These are phyloP conservation scores for Fonsecaea nubica DNA, from an alignment of 2,329 filamentous ascomycete genomes.

Conservation along the genomic window DNA sequence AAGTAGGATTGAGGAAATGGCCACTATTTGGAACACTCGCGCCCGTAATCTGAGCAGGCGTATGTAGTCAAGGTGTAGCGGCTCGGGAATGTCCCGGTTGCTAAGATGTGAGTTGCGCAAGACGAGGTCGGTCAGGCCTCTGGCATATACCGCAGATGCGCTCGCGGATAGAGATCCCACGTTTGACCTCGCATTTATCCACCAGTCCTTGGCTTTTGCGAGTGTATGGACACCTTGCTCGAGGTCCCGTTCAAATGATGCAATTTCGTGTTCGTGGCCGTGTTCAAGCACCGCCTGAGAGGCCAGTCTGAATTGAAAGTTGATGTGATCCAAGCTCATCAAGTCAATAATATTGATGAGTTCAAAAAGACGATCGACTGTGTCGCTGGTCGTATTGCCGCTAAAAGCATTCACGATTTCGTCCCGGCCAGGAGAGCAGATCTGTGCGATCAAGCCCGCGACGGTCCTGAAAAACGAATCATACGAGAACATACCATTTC, in stretches of 20 bases:
- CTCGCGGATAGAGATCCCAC: constrained; percentile 19
- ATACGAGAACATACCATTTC: constrained; percentile 67
- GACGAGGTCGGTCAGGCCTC: constrained; percentile 65
- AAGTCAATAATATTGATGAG: constrained; percentile 69
- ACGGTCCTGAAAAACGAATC: constrained; percentile 68
- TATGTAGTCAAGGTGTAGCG: constrained; percentile 62
- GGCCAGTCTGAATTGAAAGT: constrained; percentile 68
- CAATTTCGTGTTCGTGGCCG: constrained; percentile 66
- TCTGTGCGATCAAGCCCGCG: constrained; percentile 66
- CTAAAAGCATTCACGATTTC: constrained; percentile 63
- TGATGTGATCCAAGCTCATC: constrained; percentile 68
- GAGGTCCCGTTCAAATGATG: constrained; percentile 63
- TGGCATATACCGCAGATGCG: constrained; percentile 58
- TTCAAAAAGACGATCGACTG: constrained; percentile 68
- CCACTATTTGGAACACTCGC: constrained; percentile 63
- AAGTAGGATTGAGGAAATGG: constrained; percentile 67
- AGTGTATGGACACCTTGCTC: constrained; percentile 59
- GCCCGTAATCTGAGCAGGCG: constrained; percentile 62
- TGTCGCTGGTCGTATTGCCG: constrained; percentile 58
- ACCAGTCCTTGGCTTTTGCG: constrained; percentile 56
- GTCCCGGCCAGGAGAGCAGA: constrained; percentile 70
- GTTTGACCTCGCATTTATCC: constrained; percentile 35
- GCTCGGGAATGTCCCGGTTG: constrained; percentile 64
- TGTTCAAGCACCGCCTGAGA: constrained; percentile 67
- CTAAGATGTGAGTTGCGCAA: constrained; percentile 59